A percentile compares a stretch with the other conserved stretches of the same genome.
Evolutionary conservation across 805 yeast genomes (phyloP).

Genomic region (Candida corydali): DNA sequence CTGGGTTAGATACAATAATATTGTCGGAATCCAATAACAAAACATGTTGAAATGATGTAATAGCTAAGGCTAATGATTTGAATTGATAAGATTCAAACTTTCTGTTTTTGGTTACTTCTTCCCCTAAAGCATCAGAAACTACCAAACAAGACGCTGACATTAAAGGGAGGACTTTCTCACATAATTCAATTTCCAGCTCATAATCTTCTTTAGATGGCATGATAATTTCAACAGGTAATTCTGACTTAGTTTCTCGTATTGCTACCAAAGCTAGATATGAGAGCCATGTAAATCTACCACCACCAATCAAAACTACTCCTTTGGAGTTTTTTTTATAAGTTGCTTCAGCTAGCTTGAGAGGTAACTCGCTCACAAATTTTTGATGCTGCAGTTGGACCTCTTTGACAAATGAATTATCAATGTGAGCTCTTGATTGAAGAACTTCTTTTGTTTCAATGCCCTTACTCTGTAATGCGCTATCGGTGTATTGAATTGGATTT

Average conservation of each 20-base stretch:
- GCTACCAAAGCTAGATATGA: constrained; percentile 28
- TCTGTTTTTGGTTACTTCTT: constrained; percentile 34
- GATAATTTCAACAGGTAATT: constrained; percentile 36
- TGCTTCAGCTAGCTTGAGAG: constrained; percentile 15
- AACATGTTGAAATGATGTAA: constrained; percentile 31
- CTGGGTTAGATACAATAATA: constrained; percentile 26
- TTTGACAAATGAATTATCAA: constrained; percentile 18
- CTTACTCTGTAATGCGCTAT: constrained; percentile 14
- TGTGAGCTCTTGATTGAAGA: constrained; percentile 22
- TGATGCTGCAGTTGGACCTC: constrained; percentile 21
- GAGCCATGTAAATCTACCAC: constrained; percentile 33
- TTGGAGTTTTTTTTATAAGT: constrained; percentile 19
- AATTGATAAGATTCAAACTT: constrained; percentile 63
- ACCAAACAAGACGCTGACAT: constrained; percentile 67
- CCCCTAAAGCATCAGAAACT: constrained; percentile 47
- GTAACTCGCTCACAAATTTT: constrained; percentile 18
- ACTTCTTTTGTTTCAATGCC: constrained; percentile 20
- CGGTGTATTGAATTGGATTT: constrained; percentile 19
- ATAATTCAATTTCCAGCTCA: constrained; percentile 33
- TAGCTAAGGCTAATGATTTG: constrained; percentile 51
- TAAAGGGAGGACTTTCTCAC: constrained; percentile 58
- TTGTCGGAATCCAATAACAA: constrained; percentile 35
- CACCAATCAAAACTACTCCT: constrained; percentile 35
- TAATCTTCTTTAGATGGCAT: constrained; percentile 31
- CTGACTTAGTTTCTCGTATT: constrained; percentile 34